Base-by-base conservation (phyloP, 169 alveolate genomes). In the Plasmodium vinckei region DNA sequence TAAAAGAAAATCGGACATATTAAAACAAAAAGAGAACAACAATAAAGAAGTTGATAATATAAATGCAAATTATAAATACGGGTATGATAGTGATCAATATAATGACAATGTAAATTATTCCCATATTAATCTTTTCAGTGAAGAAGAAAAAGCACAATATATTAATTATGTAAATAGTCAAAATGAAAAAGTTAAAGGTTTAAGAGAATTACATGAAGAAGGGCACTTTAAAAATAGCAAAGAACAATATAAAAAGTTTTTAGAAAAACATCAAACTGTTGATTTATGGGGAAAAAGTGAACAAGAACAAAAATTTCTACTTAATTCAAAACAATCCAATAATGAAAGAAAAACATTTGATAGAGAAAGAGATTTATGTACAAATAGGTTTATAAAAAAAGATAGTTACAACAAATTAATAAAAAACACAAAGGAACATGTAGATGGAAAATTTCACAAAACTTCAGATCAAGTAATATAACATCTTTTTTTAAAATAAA, bases 261-360 rank as follows among this genome's bases (percentile, higher is more conserved):
- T 91, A 53, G 87, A 92, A 47, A 84, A 88, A 56, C 94, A 92
- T 68, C 51, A 92, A 51, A 54, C 49, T n/a, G 73, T 73, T 39
- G 96, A 94, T 53, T 87, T 94, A 73, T 94, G 96, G 96, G 96
- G 96, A 46, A 92, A 90, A 71, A 89, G 93, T 27, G 94, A 94
- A 39, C 94, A 90, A 61, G 92, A 94, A 63, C 96, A 94, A 73
- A 86, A 64, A 64, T 86, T 46, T 86, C 23, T 86, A 72, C 33
- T 86, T 19, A 86, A 71, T 49, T 86, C 87, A 10, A 68, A 86
- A 70, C 69, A 69, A 57, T 21, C 17, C 39, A 23, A 21, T 59
- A 46, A 69, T 9, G 87, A 86, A 61, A 69, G 91, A 63, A 86
- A 72, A 86, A 86, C 19, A 15, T 86, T 86, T 64, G 91, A 86